phyloP scores from a whole-genome alignment of 208 protist species.

The Leishmania amazonensis region DNA sequence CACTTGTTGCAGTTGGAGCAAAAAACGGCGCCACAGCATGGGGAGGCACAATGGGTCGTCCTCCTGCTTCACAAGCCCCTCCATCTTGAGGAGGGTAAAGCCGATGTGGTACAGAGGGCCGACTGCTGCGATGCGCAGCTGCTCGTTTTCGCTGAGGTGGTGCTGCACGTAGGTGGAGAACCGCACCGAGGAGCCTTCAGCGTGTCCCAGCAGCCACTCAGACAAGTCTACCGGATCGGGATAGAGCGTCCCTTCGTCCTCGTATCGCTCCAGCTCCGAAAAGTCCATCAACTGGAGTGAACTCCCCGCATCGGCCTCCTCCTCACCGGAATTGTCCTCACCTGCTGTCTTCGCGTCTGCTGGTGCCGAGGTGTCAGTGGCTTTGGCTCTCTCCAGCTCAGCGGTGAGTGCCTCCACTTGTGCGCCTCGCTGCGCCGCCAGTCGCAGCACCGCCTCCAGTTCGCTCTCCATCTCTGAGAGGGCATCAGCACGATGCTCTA shows the following conservation, averaged over 20 bases:
- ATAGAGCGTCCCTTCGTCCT: constrained; percentile 15
- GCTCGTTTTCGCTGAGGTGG: constrained; percentile 16
- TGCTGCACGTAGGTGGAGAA: constrained; percentile 16
- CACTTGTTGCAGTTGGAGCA: constrained; percentile 26
- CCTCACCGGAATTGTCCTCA: not conserved
- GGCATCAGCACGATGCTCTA: constrained; percentile 18
- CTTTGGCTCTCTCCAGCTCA: not conserved
- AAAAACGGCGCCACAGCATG: constrained; percentile 21
- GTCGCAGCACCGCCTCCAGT: constrained; percentile 2
- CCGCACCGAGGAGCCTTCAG: not conserved
- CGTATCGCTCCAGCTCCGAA: constrained; percentile 15
- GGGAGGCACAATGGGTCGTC: not conserved
- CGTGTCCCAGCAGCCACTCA: constrained; percentile 12
- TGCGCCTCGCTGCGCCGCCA: constrained; percentile 20
- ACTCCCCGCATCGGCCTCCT: not conserved
- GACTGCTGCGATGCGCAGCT: constrained; percentile 12
- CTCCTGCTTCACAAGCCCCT: constrained; percentile 5
- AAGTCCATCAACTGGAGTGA: constrained; percentile 17
- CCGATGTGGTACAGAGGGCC: constrained; percentile 32
- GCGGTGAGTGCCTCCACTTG: constrained; percentile 7
- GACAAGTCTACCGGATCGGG: constrained; percentile 16
- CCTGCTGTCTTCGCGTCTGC: not conserved
- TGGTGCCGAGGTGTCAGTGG: not conserved
- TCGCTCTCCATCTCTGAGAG: constrained; percentile 15
- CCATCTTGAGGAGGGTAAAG: constrained; percentile 15